Base-by-base conservation (phyloP, 169 alveolate genomes). In the Plasmodium falciparum region DNA sequence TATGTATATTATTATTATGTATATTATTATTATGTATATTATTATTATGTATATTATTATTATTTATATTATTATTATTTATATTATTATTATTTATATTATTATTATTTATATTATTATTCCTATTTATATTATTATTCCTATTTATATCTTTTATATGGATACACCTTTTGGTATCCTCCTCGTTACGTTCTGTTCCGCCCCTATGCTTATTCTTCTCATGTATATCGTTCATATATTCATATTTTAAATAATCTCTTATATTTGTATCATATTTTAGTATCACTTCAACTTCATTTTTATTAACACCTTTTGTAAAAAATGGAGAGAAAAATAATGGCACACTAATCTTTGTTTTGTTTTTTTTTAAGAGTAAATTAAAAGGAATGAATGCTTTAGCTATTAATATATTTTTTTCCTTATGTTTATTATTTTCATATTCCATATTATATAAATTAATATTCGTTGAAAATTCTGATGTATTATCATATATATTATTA, bases 351-450 rank as follows among this genome's bases (percentile, higher is more conserved):
- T 70, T 83, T 45, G 52, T 58, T 50, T 83, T 83, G 7, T 70
- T 49, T 50, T 70, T 83, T 7, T 70, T 71, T 56, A 58, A 83
- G 45, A 83, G 74, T 11, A 69, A 13, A 69, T 13, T 43, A 54
- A 83, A 50, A 6, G 91, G 91, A 54, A 83, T 83, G 8, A 83
- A 26, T 17, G 91, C 22, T 4, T 49, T 83, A 1, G 91, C 86
- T 20, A 83, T 72, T 43, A 83, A 39, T 7, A 7, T 49, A 29
- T 15, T 12, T 26, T 20, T n/a, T 29, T 8, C 26, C 49, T 54
- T 26, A 0, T 33, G n/a, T n/a, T 70, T 7, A 20, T 61, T 20
- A 17, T 5, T 12, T 6, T 72, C 22, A 49, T 22, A 43, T 8
- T n/a, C 50, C 83, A 9, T 17, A 24, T 29, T 54, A 47, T 7